These are phyloP conservation scores for Elsinoe necatrix DNA, from an alignment of 2,329 filamentous ascomycete genomes.

Conservation along the genomic window DNA sequence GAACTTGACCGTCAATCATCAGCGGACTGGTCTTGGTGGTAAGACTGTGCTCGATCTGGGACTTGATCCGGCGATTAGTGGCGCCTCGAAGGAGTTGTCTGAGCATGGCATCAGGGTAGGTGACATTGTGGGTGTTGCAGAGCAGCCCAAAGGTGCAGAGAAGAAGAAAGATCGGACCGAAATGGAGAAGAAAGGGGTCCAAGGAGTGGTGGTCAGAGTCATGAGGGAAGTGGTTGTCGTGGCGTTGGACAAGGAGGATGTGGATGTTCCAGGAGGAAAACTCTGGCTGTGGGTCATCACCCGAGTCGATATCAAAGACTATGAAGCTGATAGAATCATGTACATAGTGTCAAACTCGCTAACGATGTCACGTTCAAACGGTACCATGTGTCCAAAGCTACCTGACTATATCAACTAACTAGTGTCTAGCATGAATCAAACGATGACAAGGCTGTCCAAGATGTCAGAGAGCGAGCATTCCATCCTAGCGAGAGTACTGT, in stretches of 20 bases:
- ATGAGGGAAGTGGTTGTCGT: constrained; percentile 53
- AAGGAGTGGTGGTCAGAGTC: constrained; percentile 63
- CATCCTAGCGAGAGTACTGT: constrained; percentile 51
- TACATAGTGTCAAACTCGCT: constrained; percentile 52
- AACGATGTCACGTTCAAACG: constrained; percentile 59
- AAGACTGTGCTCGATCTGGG: constrained; percentile 76
- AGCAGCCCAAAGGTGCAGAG: constrained; percentile 62
- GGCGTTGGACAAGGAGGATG: constrained; percentile 58
- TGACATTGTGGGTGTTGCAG: constrained; percentile 68
- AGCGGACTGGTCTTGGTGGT: constrained; percentile 85
- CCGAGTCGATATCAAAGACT: neutral
- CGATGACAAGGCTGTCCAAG: constrained; percentile 52
- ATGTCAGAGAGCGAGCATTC: constrained; percentile 49
- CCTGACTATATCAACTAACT: constrained; percentile 8
- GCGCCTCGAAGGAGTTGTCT: constrained; percentile 43
- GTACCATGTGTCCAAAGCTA: constrained; percentile 27
- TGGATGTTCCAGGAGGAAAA: constrained; percentile 45
- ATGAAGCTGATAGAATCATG: constrained; percentile 28
- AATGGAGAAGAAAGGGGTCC: constrained; percentile 57
- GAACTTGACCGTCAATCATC: constrained; percentile 64
- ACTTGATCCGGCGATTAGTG: constrained; percentile 60
- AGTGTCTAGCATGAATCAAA: constrained; percentile 49
- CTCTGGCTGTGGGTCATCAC: constrained; percentile 51
- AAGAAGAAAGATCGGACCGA: constrained; percentile 66
- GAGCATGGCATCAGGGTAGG: constrained; percentile 69